These are phyloP conservation scores for Sequoia sempervirens DNA, from an alignment of 75 land plant genomes.

Conservation along the genomic window DNA sequence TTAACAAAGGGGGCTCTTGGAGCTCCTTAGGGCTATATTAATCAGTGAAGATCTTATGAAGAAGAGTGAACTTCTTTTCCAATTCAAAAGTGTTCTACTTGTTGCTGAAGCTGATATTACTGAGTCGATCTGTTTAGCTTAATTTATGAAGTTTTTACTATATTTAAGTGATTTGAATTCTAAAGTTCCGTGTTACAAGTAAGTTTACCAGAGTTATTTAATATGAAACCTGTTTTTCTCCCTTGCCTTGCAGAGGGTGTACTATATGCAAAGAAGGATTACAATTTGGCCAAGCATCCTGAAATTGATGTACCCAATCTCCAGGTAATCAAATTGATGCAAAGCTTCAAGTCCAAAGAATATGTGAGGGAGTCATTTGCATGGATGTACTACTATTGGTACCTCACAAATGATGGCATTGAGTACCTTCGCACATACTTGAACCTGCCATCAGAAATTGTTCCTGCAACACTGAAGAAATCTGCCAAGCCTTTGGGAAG, in stretches of 20 bases:
- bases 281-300: constrained; percentile 88
- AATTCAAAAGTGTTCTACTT: neutral
- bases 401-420: constrained; percentile 91
- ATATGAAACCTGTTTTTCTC: neutral
- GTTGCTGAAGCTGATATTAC: neutral
- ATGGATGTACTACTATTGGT: constrained; percentile 98
- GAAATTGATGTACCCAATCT: constrained; percentile 91
- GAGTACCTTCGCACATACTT: constrained; percentile 81
- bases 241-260: constrained; percentile 79
- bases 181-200: neutral
- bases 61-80: neutral
- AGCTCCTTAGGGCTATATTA: neutral
- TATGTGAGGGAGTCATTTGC: constrained; percentile 92
- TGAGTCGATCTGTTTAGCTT: neutral
- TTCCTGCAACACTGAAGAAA: constrained; percentile 93
- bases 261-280: constrained; percentile 93
- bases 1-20: neutral
- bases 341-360: constrained; percentile 96
- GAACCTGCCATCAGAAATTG: constrained; percentile 92
- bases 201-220: neutral
- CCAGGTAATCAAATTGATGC: constrained; percentile 96
- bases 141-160: neutral
- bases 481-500: constrained; percentile 65
- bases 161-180: neutral
- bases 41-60: neutral